Evolutionary conservation across 208 protist species (phyloP), one percentile per base, ranked within the genome.

Genomic region (Acanthamoeba rhysodes): DNA sequence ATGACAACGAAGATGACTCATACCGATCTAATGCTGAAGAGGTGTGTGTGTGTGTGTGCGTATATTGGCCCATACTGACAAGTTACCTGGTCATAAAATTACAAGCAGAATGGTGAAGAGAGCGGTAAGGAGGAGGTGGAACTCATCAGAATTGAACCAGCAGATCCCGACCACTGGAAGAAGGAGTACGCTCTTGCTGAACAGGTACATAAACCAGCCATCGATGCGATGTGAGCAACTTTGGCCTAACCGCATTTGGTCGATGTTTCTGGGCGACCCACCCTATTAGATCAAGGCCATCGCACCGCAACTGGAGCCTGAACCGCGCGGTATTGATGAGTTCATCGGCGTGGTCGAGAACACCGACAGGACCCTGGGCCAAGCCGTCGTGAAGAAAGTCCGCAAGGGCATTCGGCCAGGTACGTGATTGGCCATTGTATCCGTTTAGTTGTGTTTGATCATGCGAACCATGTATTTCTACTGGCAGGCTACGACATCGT

Each of bases 321-420:
- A 92, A n/a, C 85, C 85, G 55, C 16, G 22, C 5, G 85, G 85
- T 9, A 41, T 92, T 22, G 85, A 92, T 72, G 85, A 92, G 45
- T 92, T 92, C 55, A 92, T 92, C 3, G 85, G 37, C 20, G 37
- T 92, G 9, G 57, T 45, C 8, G 85, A 92, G 64, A 32, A 8
- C 55, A 50, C 59, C 0, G 85, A 92, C 37, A 20, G 12, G n/a
- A 50, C 20, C 29, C 55, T 92, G 8, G 45, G 32, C 20, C 16
- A 92, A 34, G 85, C 85, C 24, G 37, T 92, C 14, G 85, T 74
- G 10, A 74, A 76, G 34, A 20, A 72, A 45, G 57, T 72, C 29
- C n/a, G 85, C 34, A 92, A 92, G 85, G 64, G 64, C 14, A 72
- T 92, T 72, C 55, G 85, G 6, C 85, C 85, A n/a, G 80, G 80